phyloP scores from a whole-genome alignment of 2,329 filamentous ascomycete genomes.

The Cladosporium halotolerans region DNA sequence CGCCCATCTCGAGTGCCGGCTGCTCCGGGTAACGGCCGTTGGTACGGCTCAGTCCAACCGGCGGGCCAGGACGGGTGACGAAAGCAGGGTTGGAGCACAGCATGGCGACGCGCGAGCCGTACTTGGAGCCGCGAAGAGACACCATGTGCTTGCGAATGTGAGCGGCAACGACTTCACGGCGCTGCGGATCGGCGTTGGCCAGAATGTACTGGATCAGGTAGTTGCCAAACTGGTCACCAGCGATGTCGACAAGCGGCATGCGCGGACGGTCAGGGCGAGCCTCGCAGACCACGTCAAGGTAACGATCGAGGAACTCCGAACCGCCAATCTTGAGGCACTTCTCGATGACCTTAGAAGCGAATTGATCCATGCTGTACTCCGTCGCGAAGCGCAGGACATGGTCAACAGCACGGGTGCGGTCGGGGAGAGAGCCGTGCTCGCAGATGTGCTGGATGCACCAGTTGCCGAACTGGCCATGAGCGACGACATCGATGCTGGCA shows the following conservation, averaged over 20 bases:
- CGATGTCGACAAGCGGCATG: slow-evolving; percentile 95
- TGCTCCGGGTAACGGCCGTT: slow-evolving; percentile 16
- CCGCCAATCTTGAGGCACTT: slow-evolving; percentile 98
- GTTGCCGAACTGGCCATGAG: slow-evolving; percentile 96
- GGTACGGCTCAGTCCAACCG: slow-evolving; percentile 49
- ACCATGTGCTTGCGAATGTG: slow-evolving; percentile 99
- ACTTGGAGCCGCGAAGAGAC: slow-evolving; percentile 94
- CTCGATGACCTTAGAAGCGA: slow-evolving; percentile 97
- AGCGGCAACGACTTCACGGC: slow-evolving; percentile 84
- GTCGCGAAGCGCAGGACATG: slow-evolving; percentile 90
- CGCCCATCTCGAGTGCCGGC: slow-evolving; percentile 8
- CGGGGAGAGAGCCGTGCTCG: slow-evolving; percentile 85
- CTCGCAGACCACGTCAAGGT: slow-evolving; percentile 89
- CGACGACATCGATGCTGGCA: slow-evolving; percentile 88
- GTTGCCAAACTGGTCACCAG: slow-evolving; percentile 97
- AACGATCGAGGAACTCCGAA: slow-evolving; percentile 81
- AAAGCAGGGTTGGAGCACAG: slow-evolving; percentile 93
- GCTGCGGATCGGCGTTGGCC: slow-evolving; percentile 77
- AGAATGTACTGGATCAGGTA: slow-evolving; percentile 97
- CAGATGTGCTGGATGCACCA: slow-evolving; percentile 99
- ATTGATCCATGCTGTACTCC: slow-evolving; percentile 98
- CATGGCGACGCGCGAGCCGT: slow-evolving; percentile 97
- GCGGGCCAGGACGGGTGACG: slow-evolving; percentile 80
- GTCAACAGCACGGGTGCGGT: slow-evolving; percentile 88
- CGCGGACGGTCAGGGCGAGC: slow-evolving; percentile 84